These are phyloP conservation scores for Pleurotus tuoliensis DNA, from an alignment of 768 basidiomycete species.

Conservation along the genomic window DNA sequence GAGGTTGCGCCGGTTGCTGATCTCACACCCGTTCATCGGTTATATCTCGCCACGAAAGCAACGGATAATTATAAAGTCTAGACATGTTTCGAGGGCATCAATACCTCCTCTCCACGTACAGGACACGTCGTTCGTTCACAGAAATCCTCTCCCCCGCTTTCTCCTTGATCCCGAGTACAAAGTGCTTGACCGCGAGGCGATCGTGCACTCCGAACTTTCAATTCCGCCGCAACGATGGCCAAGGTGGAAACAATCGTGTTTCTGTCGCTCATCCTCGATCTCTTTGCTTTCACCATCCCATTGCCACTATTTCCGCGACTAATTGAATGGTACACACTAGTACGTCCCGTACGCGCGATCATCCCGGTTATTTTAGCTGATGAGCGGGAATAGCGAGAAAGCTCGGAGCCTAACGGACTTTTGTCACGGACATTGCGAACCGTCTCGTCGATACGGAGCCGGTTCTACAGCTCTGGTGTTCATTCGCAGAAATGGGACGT, in stretches of 20 bases:
- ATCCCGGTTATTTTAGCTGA: neutral
- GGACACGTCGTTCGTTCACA: neutral
- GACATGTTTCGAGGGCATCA: conserved; percentile 1
- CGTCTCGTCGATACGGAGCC: conserved; percentile 62
- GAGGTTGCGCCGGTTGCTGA: neutral
- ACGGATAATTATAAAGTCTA: neutral
- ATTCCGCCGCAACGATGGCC: conserved; percentile 36
- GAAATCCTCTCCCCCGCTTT: neutral
- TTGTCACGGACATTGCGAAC: conserved; percentile 65
- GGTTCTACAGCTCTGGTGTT: conserved; percentile 54
- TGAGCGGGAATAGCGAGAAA: conserved; percentile 55
- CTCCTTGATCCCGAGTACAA: neutral
- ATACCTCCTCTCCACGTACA: neutral
- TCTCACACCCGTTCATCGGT: neutral
- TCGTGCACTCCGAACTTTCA: neutral
- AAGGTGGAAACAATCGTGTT: conserved; percentile 84
- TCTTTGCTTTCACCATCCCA: conserved; percentile 89
- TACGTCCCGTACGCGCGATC: conserved; percentile 25
- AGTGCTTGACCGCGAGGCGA: neutral
- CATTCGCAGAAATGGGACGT: conserved; percentile 88
- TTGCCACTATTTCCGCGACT: conserved; percentile 98
- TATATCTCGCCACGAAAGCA: neutral
- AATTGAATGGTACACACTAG: conserved; percentile 87
- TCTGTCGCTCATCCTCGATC: conserved; percentile 84
- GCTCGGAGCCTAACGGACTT: conserved; percentile 64